These are phyloP conservation scores for Coemansia sp. DNA, from an alignment of 192 early-diverging fungal genomes.

Conservation along the genomic window DNA sequence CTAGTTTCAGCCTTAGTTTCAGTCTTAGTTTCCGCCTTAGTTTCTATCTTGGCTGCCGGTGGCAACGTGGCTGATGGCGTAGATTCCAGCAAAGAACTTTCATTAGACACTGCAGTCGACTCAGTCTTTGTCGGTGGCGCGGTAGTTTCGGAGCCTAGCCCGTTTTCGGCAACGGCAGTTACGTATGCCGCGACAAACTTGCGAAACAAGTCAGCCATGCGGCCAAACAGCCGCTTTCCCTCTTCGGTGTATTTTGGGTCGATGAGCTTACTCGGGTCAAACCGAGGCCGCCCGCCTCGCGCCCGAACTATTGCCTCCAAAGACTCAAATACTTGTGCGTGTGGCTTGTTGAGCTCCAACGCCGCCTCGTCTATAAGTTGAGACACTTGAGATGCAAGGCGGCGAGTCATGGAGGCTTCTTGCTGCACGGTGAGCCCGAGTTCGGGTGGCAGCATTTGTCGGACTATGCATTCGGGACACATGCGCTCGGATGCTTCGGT, in stretches of 20 bases:
- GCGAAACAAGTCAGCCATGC: slow-evolving; percentile 34
- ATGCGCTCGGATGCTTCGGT: neutral
- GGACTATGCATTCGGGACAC: slow-evolving; percentile 24
- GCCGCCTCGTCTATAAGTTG: slow-evolving; percentile 25
- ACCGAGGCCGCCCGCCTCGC: slow-evolving; percentile 10
- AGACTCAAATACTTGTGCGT: slow-evolving; percentile 4
- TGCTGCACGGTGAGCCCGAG: neutral
- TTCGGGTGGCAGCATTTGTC: slow-evolving; percentile 13
- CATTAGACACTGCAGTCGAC: neutral
- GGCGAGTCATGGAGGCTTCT: neutral
- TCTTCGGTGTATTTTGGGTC: slow-evolving; percentile 20
- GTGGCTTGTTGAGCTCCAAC: slow-evolving; percentile 9
- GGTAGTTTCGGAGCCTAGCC: slow-evolving; percentile 1
- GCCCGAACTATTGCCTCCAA: slow-evolving; percentile 29
- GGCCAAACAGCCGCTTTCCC: slow-evolving; percentile 20
- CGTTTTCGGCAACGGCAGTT: slow-evolving; percentile 19
- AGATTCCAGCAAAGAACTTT: neutral
- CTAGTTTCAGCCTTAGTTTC: neutral
- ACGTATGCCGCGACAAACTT: slow-evolving; percentile 30
- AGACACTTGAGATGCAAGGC: slow-evolving; percentile 14
- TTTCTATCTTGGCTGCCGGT: neutral
- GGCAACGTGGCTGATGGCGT: neutral
- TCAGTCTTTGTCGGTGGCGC: neutral
- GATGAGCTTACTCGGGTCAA: slow-evolving; percentile 10
- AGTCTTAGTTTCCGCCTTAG: neutral